Evolutionary conservation across 1,284 basidiomycete genomes (phyloP).

Genomic region (Butyriboletus appendiculatus): DNA sequence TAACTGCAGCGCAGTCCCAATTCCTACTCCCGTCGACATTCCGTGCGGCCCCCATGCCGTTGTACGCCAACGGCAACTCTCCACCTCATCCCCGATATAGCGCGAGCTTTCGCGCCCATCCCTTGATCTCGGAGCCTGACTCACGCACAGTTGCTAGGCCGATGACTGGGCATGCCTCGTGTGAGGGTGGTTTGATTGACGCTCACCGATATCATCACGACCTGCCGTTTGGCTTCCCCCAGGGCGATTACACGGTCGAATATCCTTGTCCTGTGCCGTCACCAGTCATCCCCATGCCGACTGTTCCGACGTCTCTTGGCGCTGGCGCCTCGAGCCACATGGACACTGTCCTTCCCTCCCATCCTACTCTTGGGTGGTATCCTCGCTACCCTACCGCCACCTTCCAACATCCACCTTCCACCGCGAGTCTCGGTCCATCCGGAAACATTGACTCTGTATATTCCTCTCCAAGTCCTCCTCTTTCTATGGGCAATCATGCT

Average conservation of each 20-base stretch:
- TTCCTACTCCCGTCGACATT: not conserved
- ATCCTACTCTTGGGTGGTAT: not conserved
- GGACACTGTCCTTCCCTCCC: not conserved
- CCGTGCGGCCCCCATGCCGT: not conserved
- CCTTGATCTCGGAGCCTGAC: not conserved
- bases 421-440: not conserved
- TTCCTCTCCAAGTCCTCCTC: not conserved
- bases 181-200: slow-evolving; percentile 1
- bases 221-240: not conserved
- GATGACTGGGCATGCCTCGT: not conserved
- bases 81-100: not conserved
- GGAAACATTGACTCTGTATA: not conserved
- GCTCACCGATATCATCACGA: not conserved
- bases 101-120: not conserved
- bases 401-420: not conserved
- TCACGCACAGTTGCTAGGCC: slow-evolving; percentile 7
- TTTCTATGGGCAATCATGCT: not conserved
- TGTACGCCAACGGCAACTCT: not conserved
- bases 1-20: not conserved
- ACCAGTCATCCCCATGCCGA: slow-evolving; percentile 4
- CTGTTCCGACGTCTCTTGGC: not conserved
- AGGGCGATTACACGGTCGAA: not conserved
- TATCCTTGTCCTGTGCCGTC: not conserved
- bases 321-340: not conserved
- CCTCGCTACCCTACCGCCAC: not conserved